Percentiles rank a stretch among this genome's conserved stretches.
phyloP scores from a whole-genome alignment of 225 moss, liverwort and hornwort genomes.

The Anthoceros angustus region DNA sequence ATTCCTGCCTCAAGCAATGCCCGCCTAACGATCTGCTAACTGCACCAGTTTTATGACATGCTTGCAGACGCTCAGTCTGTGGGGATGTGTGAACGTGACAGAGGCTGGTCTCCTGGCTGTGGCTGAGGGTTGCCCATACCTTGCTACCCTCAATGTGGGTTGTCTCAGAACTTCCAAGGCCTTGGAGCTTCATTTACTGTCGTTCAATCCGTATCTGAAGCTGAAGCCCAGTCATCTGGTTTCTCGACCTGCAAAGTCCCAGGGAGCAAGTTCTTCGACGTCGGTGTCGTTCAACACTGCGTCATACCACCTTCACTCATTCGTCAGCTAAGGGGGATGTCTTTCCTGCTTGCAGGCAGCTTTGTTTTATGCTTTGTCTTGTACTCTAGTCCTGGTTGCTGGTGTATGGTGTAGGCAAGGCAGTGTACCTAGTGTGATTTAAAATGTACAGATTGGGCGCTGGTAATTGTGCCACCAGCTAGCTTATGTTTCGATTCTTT shows the following conservation, averaged over 20 bases:
- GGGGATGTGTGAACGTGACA: slow-evolving; percentile 85
- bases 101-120: slow-evolving; percentile 48
- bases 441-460: no score
- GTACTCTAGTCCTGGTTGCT: no score
- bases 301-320: background rate
- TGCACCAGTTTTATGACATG: background rate
- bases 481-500: no score
- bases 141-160: slow-evolving; percentile 64
- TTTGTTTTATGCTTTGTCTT: no score
- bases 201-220: slow-evolving; percentile 38
- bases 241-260: background rate
- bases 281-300: background rate
- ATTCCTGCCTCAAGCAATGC: background rate
- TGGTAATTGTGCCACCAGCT: no score
- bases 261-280: background rate
- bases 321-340: background rate
- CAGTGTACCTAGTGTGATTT: no score
- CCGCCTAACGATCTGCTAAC: background rate
- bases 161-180: slow-evolving; percentile 59
- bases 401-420: no score
- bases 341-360: no score
- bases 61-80: slow-evolving; percentile 59
- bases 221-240: slow-evolving; percentile 46
- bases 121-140: slow-evolving; percentile 33
- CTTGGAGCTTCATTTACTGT: slow-evolving; percentile 40